Conservation (phyloP, 169 alveolate genomes). For the Plasmodium fragile region DNA sequence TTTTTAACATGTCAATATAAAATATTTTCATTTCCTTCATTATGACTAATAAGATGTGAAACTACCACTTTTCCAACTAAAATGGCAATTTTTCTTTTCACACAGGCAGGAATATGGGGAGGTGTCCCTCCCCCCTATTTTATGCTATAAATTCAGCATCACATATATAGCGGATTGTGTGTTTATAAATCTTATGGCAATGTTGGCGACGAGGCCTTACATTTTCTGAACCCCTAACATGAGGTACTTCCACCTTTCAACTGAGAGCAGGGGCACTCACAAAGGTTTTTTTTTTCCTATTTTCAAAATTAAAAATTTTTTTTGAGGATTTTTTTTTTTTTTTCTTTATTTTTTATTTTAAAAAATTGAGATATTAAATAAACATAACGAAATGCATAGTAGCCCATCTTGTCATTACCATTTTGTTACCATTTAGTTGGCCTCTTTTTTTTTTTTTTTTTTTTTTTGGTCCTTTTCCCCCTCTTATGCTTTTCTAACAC, state of each 20-base stretch:
- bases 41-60: neutral
- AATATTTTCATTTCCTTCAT: neutral
- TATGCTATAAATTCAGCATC: neutral
- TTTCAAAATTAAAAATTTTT: neutral
- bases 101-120: neutral
- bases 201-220: neutral
- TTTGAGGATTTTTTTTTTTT: neutral
- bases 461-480: neutral
- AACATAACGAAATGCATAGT: neutral
- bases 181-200: constrained; percentile 1
- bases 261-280: neutral
- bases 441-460: neutral
- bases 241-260: neutral
- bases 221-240: neutral
- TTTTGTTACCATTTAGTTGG: neutral
- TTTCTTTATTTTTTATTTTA: neutral
- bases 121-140: neutral
- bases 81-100: neutral
- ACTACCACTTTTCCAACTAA: neutral
- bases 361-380: neutral
- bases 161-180: neutral
- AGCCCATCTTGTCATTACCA: neutral
- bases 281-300: neutral
- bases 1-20: neutral
- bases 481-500: neutral